Base-by-base conservation (phyloP, 2,329 filamentous ascomycete species). In the Chrysoporthe puriensis region DNA sequence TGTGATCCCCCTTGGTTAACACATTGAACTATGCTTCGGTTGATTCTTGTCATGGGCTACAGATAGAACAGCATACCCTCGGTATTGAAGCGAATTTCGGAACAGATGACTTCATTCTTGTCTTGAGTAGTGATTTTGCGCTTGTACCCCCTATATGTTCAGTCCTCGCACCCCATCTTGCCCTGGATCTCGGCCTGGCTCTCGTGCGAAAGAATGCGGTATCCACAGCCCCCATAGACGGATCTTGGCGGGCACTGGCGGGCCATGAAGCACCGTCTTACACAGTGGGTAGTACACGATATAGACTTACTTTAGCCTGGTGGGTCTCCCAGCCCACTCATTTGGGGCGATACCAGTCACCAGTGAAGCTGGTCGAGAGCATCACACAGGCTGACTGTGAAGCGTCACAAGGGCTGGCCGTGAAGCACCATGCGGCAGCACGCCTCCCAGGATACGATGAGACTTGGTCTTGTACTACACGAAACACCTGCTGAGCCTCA, bases 61-160 rank as follows among this genome's bases (percentile, higher is more conserved):
- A 56, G n/a, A 57, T 63, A 63, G 62, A 63, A 36, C 13, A 61
- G 50, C 62, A 63, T 63, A 63, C 62, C 62, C 62, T 40, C 34
- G 40, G 18, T 44, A 60, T 60, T 21, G 9, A 60, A 32, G 57
- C 26, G 40, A 43, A 18, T 60, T 21, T 16, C 16, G 44, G 13
- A 60, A 7, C n/a, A 42, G n/a, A 43, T 58, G 8, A 42, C 14
- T 42, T 42, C 9, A 16, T 21, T 42, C 32, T 3, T 42, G 26
- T 54, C 8, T 4, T 7, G 21, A 54, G 50, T 54, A 13, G 50
- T 34, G 26, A 54, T 54, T 4, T 11, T 13, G 32, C 26, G 26
- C 26, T 26, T 26, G 26, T 2, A 26, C 48, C n/a, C n/a, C n/a
- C n/a, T 8, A 21, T 21, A 16, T 4, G 6, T 52, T 52, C 26